Base-by-base conservation (phyloP, 495 filamentous ascomycete genomes). In the Hypoxylon rickii region DNA sequence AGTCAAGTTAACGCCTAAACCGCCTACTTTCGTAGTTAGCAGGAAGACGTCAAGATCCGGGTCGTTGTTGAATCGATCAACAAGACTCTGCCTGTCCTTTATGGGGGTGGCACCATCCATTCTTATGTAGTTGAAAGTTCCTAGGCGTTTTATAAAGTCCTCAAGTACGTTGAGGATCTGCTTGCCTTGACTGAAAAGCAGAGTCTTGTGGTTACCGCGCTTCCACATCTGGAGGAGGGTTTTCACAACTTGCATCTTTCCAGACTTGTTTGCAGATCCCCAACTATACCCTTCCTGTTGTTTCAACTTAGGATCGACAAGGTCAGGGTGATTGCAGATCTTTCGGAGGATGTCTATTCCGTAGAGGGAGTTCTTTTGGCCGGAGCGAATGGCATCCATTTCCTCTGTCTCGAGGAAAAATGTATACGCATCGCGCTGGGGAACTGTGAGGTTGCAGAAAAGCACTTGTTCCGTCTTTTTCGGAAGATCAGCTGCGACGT, bases 131-230 rank as follows among this genome's bases (percentile, higher is more conserved):
- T 84, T 86, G 68, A 94, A 86, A 15, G 84, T 84, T 15, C 78
- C 77, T 7, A 93, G 69, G 2, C 76, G 72, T 33, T 73, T 73
- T 5, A 97, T 72, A 63, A 91, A 92, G 16, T 84, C 83, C 63
- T 98, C 87, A 10, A 98, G 78, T 33, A 98, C 94, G 62, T 97
- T 86, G 6, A 98, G 81, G 89, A 96, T 96, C 62, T 95, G 92
- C 2, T 86, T 82, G 46, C 92, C 89, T 68, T 97, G 94, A 20
- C 87, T 86, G 65, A 98, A 98, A 0, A 98, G 73, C 12, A 98
- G 71, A 0, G 90, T 92, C 71, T 97, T 97, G 63, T 98, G 90
- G 1, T 92, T 90, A 7, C 87, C 80, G 15, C 83, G 78, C 66
- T 88, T 95, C 92, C 91, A 97, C 61, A 90, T 80, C 46, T 87